Evolutionary conservation across 208 protist species (phyloP).

Genomic region (Trypanosoma conorhini): DNA sequence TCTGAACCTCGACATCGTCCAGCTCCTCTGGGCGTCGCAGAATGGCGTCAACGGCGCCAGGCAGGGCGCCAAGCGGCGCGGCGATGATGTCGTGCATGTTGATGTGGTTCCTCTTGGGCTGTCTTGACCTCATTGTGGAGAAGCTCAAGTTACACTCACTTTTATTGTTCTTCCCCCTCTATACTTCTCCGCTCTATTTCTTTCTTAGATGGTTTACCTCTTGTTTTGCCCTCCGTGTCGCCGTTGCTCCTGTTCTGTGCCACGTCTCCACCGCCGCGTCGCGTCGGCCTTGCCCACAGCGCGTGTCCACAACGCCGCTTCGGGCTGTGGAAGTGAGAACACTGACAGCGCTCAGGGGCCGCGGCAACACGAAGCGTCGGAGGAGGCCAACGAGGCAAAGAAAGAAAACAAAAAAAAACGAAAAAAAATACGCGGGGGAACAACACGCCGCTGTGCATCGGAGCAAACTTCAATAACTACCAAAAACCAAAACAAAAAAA

Average conservation of each 20-base stretch:
- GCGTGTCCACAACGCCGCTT: no score
- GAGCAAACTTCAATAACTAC: conserved; percentile 20
- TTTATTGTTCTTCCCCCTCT: background rate
- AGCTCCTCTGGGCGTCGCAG: conserved; percentile 76
- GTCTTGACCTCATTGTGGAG: conserved; percentile 50
- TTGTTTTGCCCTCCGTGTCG: background rate
- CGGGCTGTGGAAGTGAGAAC: no score
- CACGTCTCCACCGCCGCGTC: background rate
- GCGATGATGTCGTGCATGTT: conserved; percentile 91
- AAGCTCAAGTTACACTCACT: background rate
- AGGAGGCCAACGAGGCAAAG: background rate
- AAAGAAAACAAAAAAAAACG: conserved; percentile 7
- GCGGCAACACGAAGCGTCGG: background rate
- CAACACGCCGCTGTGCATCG: background rate
- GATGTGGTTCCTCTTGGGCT: conserved; percentile 80
- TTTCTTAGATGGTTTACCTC: background rate
- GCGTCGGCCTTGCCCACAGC: background rate
- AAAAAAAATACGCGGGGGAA: background rate
- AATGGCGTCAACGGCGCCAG: conserved; percentile 79
- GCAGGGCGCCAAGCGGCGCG: conserved; percentile 71
- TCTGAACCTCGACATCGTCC: conserved; percentile 77
- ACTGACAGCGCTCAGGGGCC: no score
- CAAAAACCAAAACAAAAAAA: conserved; percentile 14
- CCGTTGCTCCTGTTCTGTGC: background rate
- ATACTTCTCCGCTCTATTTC: background rate